Conservation (phyloP, 768 basidiomycete genomes). For the Tremella fuciformis region DNA sequence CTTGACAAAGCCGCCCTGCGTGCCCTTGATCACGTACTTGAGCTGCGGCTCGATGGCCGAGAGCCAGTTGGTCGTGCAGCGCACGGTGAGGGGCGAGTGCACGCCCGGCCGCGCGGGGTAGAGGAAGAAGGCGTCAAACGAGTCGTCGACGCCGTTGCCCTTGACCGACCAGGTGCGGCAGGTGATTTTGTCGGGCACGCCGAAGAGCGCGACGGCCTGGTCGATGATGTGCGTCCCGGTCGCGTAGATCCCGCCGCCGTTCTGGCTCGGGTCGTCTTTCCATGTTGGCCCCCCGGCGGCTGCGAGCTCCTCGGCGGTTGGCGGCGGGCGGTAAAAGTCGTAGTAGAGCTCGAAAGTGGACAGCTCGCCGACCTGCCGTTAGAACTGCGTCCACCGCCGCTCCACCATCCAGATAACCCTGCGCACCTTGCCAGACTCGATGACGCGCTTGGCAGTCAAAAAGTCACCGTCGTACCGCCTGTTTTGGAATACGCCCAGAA, state of each 20-base stretch:
- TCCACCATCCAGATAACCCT: not conserved
- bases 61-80: not conserved
- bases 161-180: slow-evolving; percentile 26
- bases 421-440: slow-evolving; percentile 48
- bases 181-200: slow-evolving; percentile 66
- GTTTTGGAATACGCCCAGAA: slow-evolving; percentile 47
- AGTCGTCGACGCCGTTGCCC: slow-evolving; percentile 52
- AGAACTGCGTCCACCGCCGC: no score
- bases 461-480: slow-evolving; percentile 49
- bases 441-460: slow-evolving; percentile 39
- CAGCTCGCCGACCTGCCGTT: slow-evolving; percentile 55
- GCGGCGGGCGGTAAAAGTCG: slow-evolving; percentile 61
- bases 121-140: no score
- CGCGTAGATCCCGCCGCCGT: slow-evolving; percentile 69
- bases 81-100: not conserved
- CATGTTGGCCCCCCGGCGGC: no score
- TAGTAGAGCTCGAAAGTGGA: slow-evolving; percentile 40
- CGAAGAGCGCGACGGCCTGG: slow-evolving; percentile 72
- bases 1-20: not conserved
- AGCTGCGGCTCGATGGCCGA: not conserved
- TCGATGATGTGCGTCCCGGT: slow-evolving; percentile 78
- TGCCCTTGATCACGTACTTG: not conserved
- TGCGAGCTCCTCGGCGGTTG: no score
- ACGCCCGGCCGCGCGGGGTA: not conserved
- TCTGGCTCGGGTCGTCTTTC: slow-evolving; percentile 69